Evolutionary conservation across 2,329 filamentous ascomycete genomes (phyloP).

Genomic region (Fusarium pseudonygamai): DNA sequence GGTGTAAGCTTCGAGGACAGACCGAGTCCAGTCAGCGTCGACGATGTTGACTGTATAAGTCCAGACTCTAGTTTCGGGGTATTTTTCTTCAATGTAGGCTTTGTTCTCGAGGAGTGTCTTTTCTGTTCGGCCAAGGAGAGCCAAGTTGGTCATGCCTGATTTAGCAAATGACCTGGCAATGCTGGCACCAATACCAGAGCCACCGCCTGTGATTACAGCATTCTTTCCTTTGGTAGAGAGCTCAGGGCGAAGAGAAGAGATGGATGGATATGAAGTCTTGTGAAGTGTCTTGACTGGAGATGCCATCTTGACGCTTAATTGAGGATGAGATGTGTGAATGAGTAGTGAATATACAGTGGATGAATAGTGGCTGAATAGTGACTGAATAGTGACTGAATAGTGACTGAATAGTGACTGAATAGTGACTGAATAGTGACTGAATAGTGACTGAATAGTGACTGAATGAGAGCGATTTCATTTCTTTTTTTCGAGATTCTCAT

Average conservation of each 20-base stretch:
- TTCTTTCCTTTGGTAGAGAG: constrained; percentile 54
- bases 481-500: rapidly evolving
- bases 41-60: constrained; percentile 48
- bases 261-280: constrained; percentile 43
- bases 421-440: no score
- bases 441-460: background rate
- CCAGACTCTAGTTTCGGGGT: constrained; percentile 61
- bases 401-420: no score
- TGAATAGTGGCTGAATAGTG: background rate
- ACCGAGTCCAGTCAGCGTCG: constrained; percentile 26
- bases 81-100: constrained; percentile 52
- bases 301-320: constrained; percentile 1
- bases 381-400: background rate
- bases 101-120: constrained; percentile 45
- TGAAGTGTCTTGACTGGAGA: constrained; percentile 23
- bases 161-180: constrained; percentile 65
- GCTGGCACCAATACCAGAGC: constrained; percentile 69
- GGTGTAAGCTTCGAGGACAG: constrained; percentile 30
- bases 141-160: constrained; percentile 52
- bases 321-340: background rate
- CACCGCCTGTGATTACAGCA: constrained; percentile 72
- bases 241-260: constrained; percentile 47
- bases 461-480: background rate
- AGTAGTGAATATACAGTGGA: background rate
- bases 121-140: constrained; percentile 53